Base-by-base conservation (phyloP, 345 rosid genomes). In the Tarenaya hassleriana region DNA sequence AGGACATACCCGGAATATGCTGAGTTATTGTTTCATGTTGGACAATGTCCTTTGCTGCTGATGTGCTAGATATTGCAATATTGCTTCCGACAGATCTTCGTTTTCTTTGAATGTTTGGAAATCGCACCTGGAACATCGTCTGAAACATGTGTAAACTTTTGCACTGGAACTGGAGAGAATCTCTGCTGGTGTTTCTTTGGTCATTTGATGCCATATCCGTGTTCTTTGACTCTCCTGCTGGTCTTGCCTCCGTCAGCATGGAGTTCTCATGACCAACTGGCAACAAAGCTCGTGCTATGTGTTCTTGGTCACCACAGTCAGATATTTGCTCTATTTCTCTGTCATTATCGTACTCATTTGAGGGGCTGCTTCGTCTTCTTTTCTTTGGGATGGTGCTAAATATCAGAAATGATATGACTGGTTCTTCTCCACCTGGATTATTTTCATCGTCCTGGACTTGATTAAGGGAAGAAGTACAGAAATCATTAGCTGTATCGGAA, bases 11-110 rank as follows among this genome's bases (percentile, higher is more conserved):
- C 24, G 21, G 7, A 47, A 39, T 55, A 16, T 24, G 29, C 29
- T 24, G 29, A 24, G 29, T 2, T 2, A 24, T 24, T 24, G 58
- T 13, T 59, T 35, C 61, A 42, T 49, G 60, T 10, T 50, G 45
- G 38, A 7, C 14, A 16, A 31, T 32, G 45, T 27, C 41, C 47
- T 48, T 65, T 47, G 38, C 59, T 20, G 66, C 59, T 7, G 70
- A 56, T 27, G 64, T 24, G n/a, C n/a, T n/a, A n/a, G n/a, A n/a
- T n/a, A n/a, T n/a, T 10, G 57, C 20, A 34, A 72, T 55, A 43
- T 27, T 39, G 52, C 67, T 83, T 52, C 68, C 74, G 20, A 67
- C 77, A 4, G 73, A 70, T 67, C 84, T 79, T 66, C 55, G 77
- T 61, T 68, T 78, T 75, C 72, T 77, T 42, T 42, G 59, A 41